Evolutionary conservation across 2,329 filamentous ascomycete species (phyloP).

Genomic region (Ceratocystis ficicola): DNA sequence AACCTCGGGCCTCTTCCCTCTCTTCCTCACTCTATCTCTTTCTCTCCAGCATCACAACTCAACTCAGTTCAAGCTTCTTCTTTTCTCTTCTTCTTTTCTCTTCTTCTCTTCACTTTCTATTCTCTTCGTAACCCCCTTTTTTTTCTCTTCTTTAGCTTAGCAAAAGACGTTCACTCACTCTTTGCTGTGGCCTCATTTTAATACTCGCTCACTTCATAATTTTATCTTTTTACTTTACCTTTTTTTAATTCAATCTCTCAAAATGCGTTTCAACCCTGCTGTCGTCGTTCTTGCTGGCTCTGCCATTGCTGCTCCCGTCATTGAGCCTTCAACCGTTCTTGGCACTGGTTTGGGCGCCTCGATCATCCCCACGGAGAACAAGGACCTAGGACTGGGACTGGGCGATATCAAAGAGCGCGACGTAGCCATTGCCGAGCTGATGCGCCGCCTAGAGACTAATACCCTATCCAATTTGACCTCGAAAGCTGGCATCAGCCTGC

Average conservation of each 20-base stretch:
- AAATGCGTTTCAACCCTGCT: slow-evolving; percentile 20
- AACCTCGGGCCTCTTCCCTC: not conserved
- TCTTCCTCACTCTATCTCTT: not conserved
- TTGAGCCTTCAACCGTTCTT: not conserved
- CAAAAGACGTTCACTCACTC: slow-evolving; percentile 5
- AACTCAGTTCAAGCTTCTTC: slow-evolving; percentile 9
- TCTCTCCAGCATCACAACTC: slow-evolving; percentile 16
- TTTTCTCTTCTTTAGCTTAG: slow-evolving; percentile 10
- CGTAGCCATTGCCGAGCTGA: not conserved
- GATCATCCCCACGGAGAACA: no score
- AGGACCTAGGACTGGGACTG: no score
- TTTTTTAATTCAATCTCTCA: slow-evolving; percentile 14
- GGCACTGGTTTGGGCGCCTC: no score
- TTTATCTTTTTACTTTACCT: slow-evolving; percentile 1
- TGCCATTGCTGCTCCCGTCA: slow-evolving; percentile 13
- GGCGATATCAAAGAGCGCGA: not conserved
- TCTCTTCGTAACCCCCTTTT: slow-evolving; percentile 7
- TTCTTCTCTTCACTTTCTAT: slow-evolving; percentile 15
- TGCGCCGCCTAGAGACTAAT: not conserved
- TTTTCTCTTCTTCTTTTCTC: slow-evolving; percentile 15
- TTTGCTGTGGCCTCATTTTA: slow-evolving; percentile 1
- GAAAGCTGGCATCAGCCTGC: slow-evolving; percentile 9
- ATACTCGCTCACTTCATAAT: not conserved
- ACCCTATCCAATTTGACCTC: slow-evolving; percentile 8
- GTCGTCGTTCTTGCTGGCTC: slow-evolving; percentile 14